Evolutionary conservation across 208 protist genomes (phyloP).

Genomic region (Novymonas esmeraldas): DNA sequence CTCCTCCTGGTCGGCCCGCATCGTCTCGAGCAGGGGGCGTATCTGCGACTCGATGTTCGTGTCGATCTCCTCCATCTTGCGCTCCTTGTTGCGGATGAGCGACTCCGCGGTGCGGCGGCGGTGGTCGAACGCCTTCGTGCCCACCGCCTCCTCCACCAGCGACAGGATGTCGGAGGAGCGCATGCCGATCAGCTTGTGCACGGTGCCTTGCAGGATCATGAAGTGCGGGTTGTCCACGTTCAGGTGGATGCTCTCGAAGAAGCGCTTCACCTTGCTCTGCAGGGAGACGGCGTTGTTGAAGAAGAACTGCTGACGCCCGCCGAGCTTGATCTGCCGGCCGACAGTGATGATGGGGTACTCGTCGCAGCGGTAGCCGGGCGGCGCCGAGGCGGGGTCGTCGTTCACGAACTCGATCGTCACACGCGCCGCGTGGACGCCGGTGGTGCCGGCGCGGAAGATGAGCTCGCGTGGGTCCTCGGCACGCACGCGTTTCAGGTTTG

Average conservation of each 20-base stretch:
- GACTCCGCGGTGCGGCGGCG: conserved; percentile 96
- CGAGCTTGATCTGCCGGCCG: conserved; percentile 96
- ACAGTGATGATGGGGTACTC: conserved; percentile 97
- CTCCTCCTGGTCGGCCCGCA: conserved; percentile 88
- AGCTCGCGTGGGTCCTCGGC: conserved; percentile 97
- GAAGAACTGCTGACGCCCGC: conserved; percentile 98
- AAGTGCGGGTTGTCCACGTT: conserved; percentile 99
- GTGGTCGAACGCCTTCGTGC: conserved; percentile 99
- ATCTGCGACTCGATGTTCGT: conserved; percentile 89
- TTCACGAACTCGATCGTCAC: conserved; percentile 99
- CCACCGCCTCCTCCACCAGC: conserved; percentile 99
- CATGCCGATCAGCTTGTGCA: conserved; percentile 99
- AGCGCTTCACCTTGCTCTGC: conserved; percentile 97
- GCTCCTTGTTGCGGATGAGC: conserved; percentile 99
- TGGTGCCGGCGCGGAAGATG: conserved; percentile 99
- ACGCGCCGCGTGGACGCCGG: conserved; percentile 98
- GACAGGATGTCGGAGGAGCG: conserved; percentile 98
- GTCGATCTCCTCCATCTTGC: conserved; percentile 98
- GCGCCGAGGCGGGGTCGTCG: conserved; percentile 93
- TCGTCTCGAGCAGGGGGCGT: conserved; percentile 83
- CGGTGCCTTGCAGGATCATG: conserved; percentile 99
- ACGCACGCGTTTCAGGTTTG: conserved; percentile 98
- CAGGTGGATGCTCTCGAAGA: conserved; percentile 99
- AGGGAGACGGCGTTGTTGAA: conserved; percentile 98
- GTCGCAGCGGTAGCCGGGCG: conserved; percentile 97